Evolutionary conservation across 208 protist species (phyloP), one percentile per base, ranked within the genome.

Genomic region (Tritrichomonas musculus): DNA sequence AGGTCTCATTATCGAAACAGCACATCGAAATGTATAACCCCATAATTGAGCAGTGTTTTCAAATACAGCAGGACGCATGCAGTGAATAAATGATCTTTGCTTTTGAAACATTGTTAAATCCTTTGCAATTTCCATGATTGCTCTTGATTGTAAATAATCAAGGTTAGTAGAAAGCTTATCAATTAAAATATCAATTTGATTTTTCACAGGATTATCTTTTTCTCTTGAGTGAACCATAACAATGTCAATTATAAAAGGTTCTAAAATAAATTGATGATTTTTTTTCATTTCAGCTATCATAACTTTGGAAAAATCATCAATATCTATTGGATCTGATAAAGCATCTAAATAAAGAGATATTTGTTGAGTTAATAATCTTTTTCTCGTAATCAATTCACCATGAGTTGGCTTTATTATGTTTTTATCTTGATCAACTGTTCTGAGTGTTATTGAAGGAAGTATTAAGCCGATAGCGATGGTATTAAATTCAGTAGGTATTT

Each of bases 221-320:
- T 17, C 33, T 20, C 44, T 4, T 20, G 44, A 27, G 22, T 88
- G 77, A 36, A 14, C 9, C 17, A 88, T 9, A 60, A 53, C 44
- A 22, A 20, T 14, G 4, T 88, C 41, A 17, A 88, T 88, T 14
- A 30, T 44, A 57, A 88, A 88, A 39, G 77, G 77, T 22, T 49
- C 17, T 20, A 88, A 57, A n/a, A 88, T 57, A 39, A 88, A 88
- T 50, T 88, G 77, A 57, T 88, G 77, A 30, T 88, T 50, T 57
- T 53, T 27, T 4, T 49, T 57, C 41, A 88, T 88, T 36, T 88
- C 47, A 22, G 53, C 20, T 39, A 39, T 53, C 77, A 88, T 88
- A 0, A 60, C 20, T 3, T 53, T 0, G 0, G 77, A 33, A 50
- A 88, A 88, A 57, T 88, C 44, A 39, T 82, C 73, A 3, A 82